phyloP scores from a whole-genome alignment of 2,329 filamentous ascomycete species.

The Coniochaeta prunicola region DNA sequence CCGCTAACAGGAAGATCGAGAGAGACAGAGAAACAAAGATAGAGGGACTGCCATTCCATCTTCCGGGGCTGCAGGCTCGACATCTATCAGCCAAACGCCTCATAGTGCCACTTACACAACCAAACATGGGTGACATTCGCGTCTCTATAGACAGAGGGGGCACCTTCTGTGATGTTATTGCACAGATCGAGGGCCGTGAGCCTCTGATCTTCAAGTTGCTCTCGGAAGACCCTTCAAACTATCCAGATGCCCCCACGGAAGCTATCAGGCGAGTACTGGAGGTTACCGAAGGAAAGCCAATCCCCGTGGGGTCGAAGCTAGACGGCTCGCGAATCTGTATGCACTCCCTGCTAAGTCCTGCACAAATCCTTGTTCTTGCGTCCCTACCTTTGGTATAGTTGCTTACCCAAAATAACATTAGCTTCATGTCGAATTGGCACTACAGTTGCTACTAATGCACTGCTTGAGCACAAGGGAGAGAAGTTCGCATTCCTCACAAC shows the following conservation, averaged over 20 bases:
- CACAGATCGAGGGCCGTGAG: slow-evolving; percentile 56
- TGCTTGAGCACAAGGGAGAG: slow-evolving; percentile 69
- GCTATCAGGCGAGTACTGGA: slow-evolving; percentile 50
- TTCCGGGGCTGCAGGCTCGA: too few species aligned
- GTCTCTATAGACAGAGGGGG: neutral
- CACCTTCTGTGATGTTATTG: slow-evolving; percentile 63
- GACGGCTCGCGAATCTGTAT: too few species aligned
- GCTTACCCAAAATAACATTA: slow-evolving; percentile 28
- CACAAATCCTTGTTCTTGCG: neutral
- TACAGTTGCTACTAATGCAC: slow-evolving; percentile 69
- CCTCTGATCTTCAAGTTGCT: slow-evolving; percentile 66
- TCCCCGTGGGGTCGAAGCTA: too few species aligned
- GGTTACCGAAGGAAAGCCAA: slow-evolving; percentile 18
- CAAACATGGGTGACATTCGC: too few species aligned
- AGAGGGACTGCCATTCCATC: too few species aligned
- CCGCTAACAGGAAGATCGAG: too few species aligned
- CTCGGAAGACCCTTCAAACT: slow-evolving; percentile 65
- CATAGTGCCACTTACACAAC: too few species aligned
- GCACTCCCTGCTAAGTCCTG: neutral
- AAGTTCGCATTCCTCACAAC: slow-evolving; percentile 64
- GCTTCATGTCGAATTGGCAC: slow-evolving; percentile 66
- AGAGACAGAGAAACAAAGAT: too few species aligned
- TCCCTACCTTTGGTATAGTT: slow-evolving; percentile 36
- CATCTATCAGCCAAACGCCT: too few species aligned
- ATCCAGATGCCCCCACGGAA: slow-evolving; percentile 66